Conservation (phyloP, 2,329 filamentous ascomycete species). For the Verticillium dahliae region DNA sequence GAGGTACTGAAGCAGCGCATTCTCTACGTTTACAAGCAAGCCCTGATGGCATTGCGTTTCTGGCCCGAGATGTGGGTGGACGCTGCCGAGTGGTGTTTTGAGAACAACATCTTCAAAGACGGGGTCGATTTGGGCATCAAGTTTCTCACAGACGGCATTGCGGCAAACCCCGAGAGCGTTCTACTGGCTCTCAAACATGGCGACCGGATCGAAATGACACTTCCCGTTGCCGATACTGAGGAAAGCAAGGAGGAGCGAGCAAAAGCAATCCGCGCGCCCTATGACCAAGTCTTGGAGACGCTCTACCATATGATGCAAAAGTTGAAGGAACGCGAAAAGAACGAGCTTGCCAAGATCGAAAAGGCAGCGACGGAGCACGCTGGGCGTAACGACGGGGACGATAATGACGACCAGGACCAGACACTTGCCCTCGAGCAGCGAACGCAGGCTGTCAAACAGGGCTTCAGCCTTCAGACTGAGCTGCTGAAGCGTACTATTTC, state of each 20-base stretch:
- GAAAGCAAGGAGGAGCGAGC: slow-evolving; percentile 70
- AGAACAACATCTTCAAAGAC: slow-evolving; percentile 62
- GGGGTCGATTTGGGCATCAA: slow-evolving; percentile 58
- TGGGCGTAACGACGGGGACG: slow-evolving; percentile 23
- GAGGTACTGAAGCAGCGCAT: slow-evolving; percentile 71
- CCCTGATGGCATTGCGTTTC: slow-evolving; percentile 86
- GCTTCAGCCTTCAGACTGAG: slow-evolving; percentile 65
- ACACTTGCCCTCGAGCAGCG: slow-evolving; percentile 52
- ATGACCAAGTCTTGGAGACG: slow-evolving; percentile 73
- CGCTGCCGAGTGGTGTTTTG: slow-evolving; percentile 85
- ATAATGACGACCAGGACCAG: slow-evolving; percentile 45
- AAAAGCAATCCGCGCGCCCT: slow-evolving; percentile 73
- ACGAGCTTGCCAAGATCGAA: slow-evolving; percentile 51
- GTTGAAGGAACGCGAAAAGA: slow-evolving; percentile 55
- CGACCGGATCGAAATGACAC: slow-evolving; percentile 76
- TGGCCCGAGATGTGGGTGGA: slow-evolving; percentile 97
- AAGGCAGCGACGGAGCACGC: slow-evolving; percentile 37
- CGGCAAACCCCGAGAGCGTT: slow-evolving; percentile 89
- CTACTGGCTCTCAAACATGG: slow-evolving; percentile 84
- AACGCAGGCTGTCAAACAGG: slow-evolving; percentile 54
- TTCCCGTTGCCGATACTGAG: slow-evolving; percentile 70
- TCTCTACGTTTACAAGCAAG: slow-evolving; percentile 87
- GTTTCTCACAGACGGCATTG: slow-evolving; percentile 75
- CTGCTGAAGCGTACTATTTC: slow-evolving; percentile 80
- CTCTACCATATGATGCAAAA: slow-evolving; percentile 84